Conservation (phyloP, 352 stramenopile genomes). For the Poterioochromonas sp. region DNA sequence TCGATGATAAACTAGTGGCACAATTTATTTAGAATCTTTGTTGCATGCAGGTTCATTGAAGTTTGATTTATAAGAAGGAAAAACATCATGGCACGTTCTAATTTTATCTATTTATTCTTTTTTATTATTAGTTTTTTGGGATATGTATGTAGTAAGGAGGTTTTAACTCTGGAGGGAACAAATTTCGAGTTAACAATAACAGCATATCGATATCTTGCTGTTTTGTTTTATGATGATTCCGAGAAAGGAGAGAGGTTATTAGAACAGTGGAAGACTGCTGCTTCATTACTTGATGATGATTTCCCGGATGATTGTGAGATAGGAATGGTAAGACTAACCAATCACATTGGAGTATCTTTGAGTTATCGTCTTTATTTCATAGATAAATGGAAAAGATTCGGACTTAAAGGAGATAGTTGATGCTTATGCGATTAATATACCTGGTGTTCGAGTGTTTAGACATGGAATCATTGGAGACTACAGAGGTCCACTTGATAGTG, state of each 20-base stretch:
- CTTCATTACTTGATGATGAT: background rate
- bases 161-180: background rate
- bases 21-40: too few species aligned
- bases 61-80: too few species aligned
- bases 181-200: constrained; percentile 21
- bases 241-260: background rate
- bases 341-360: too few species aligned
- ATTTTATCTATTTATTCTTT: background rate
- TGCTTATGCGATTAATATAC: constrained; percentile 13
- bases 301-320: constrained; percentile 7
- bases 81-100: too few species aligned
- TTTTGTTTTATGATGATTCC: constrained; percentile 16
- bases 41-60: too few species aligned
- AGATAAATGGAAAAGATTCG: background rate
- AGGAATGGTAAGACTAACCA: background rate
- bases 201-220: background rate
- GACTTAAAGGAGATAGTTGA: constrained; percentile 24
- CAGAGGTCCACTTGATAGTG: background rate
- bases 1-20: too few species aligned
- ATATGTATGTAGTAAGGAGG: background rate
- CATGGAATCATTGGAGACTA: background rate
- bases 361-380: background rate
- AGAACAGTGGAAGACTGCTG: background rate
- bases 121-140: background rate
- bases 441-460: background rate